Percentiles rank a stretch among this genome's conserved stretches.
phyloP scores from a whole-genome alignment of 2,329 filamentous ascomycete genomes.

The Tolypocladium paradoxum region DNA sequence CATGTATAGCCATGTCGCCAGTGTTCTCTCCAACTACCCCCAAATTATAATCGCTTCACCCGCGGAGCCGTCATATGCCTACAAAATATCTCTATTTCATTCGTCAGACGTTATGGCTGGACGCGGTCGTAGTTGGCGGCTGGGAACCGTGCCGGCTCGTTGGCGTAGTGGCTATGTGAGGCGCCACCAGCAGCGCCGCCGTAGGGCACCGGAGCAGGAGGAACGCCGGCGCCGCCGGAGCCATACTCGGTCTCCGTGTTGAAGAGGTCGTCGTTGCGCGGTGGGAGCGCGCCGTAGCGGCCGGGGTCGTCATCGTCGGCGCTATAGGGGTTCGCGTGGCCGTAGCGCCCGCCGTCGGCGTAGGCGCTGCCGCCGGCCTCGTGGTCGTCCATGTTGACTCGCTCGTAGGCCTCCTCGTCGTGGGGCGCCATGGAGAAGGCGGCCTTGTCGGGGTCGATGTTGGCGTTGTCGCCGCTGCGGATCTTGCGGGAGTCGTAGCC shows the following conservation, averaged over 20 bases:
- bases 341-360: conserved; percentile 21
- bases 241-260: conserved; percentile 40
- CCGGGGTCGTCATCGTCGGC: conserved; percentile 26
- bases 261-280: conserved; percentile 31
- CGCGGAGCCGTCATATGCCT: conserved; percentile 8
- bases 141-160: conserved; percentile 44
- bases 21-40: conserved; percentile 5
- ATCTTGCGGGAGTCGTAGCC: conserved; percentile 44
- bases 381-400: conserved; percentile 46
- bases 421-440: conserved; percentile 58
- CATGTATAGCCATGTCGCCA: conserved; percentile 5
- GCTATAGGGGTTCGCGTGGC: conserved; percentile 25
- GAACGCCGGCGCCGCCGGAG: conserved; percentile 16
- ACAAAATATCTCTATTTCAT: no score
- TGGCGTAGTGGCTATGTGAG: conserved; percentile 31
- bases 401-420: conserved; percentile 55
- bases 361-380: conserved; percentile 24
- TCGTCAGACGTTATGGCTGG: conserved; percentile 17
- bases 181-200: conserved; percentile 20
- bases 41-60: conserved; percentile 1
- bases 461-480: conserved; percentile 27
- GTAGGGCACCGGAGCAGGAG: conserved; percentile 12
- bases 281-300: conserved; percentile 27
- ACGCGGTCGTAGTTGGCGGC: conserved; percentile 45
- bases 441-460: conserved; percentile 59